These are phyloP conservation scores for Ogataea pini DNA, from an alignment of 805 yeast genomes.

Conservation along the genomic window DNA sequence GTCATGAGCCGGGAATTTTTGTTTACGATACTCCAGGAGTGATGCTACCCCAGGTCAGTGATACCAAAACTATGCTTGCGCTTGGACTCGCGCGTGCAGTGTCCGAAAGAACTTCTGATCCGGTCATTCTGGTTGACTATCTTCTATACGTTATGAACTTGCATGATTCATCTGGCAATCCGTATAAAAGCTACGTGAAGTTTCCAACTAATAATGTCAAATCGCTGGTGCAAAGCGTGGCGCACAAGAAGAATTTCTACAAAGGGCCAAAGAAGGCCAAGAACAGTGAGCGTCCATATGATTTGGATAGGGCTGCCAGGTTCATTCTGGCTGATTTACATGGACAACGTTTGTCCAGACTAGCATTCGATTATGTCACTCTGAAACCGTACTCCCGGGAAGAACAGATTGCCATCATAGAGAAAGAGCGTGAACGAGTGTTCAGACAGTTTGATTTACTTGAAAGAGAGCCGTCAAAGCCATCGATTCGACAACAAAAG, in stretches of 20 bases:
- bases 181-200: slow-evolving; percentile 47
- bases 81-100: slow-evolving; percentile 77
- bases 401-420: slow-evolving; percentile 13
- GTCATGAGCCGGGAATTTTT: slow-evolving; percentile 60
- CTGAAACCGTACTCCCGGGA: slow-evolving; percentile 7
- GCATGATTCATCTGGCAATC: slow-evolving; percentile 48
- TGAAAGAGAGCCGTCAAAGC: neutral
- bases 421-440: slow-evolving; percentile 15
- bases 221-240: slow-evolving; percentile 52
- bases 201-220: slow-evolving; percentile 74
- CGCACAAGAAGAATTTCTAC: slow-evolving; percentile 37
- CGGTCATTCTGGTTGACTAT: slow-evolving; percentile 84
- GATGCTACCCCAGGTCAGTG: slow-evolving; percentile 70
- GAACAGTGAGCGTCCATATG: neutral
- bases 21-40: slow-evolving; percentile 94
- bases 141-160: slow-evolving; percentile 71
- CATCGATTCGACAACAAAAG: slow-evolving; percentile 6
- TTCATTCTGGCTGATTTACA: slow-evolving; percentile 64
- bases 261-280: slow-evolving; percentile 38
- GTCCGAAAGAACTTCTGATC: slow-evolving; percentile 69
- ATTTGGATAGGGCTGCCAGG: slow-evolving; percentile 53
- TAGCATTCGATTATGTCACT: slow-evolving; percentile 32
- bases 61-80: slow-evolving; percentile 69
- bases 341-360: slow-evolving; percentile 48
- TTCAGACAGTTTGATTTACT: slow-evolving; percentile 4